Base-by-base conservation (phyloP, 176 grass and related monocot genomes). In the Phoenix dactylifera region DNA sequence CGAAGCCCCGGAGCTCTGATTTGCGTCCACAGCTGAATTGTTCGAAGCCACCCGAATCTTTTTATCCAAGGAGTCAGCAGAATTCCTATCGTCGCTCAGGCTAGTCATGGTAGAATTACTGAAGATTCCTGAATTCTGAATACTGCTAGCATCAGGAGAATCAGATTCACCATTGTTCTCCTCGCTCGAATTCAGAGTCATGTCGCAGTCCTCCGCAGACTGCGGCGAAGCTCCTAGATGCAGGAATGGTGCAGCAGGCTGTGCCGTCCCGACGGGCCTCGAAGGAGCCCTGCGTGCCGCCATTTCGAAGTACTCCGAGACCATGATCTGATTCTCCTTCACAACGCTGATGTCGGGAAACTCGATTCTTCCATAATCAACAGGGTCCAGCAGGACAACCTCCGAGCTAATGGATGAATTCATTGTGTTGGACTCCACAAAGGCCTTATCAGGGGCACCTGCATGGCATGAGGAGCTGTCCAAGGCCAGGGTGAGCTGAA, bases 251-350 rank as follows among this genome's bases (percentile, higher is more conserved):
- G 82, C 35, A 6, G 24, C 18, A 12, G 70, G 63, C 19, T 64
- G 15, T 4, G 26, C 22, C 4, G 10, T 0, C 35, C 35, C 35
- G 35, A 12, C 6, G 10, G 35, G 9, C 35, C 7, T 44, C 35
- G 35, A 3, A 44, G 35, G 35, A 44, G 64, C 28, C 17, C 44
- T 20, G 16, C 15, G 15, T 5, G 52, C 26, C 22, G 23, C 72
- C 66, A 82, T 82, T 65, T 76, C 72, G 20, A 64, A 85, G 74
- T 87, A 90, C 81, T 87, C 72, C 57, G 76, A 74, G 4, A 77
- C 86, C 91, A 90, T 95, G 64, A 76, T 76, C 56, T 90, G 64
- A 77, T 87, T 96, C 48, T 96, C 83, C 23, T 79, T 74, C 22
- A 20, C 77, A 26, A 24, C 65, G 39, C 79, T 87, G 0, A 96